Conservation (phyloP, 2,329 filamentous ascomycete species). For the Penicillium sp. region DNA sequence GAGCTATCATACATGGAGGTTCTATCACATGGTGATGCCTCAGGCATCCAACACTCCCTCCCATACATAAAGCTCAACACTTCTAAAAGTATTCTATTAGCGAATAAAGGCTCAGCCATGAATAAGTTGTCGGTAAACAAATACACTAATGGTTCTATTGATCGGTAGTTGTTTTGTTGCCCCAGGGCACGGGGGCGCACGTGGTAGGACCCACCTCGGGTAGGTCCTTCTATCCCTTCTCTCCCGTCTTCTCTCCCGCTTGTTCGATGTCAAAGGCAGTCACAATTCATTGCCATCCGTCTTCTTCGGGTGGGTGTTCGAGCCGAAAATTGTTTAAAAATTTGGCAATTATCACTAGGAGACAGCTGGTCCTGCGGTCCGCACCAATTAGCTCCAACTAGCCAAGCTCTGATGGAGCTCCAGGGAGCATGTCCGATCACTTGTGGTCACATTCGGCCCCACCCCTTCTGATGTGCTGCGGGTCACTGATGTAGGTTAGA, state of each 20-base stretch:
- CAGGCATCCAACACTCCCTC: background rate
- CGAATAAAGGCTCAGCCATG: background rate
- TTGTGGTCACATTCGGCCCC: background rate
- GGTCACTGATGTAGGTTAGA: background rate
- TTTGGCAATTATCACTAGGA: no score
- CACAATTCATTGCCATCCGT: background rate
- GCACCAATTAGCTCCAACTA: background rate
- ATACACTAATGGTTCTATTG: background rate
- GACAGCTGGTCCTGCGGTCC: background rate
- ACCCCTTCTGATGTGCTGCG: background rate
- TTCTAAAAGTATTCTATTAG: background rate
- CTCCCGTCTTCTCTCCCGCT: background rate
- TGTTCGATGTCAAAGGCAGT: background rate
- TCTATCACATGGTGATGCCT: no score
- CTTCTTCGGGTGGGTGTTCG: background rate
- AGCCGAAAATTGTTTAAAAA: no score
- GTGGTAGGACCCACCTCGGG: no score
- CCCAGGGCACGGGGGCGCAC: background rate
- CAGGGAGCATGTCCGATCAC: background rate
- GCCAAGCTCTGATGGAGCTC: background rate
- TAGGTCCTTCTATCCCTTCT: background rate
- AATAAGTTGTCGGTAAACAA: background rate
- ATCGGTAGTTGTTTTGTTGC: background rate
- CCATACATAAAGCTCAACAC: background rate
- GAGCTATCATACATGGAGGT: no score